Evolutionary conservation across 192 early-diverging fungal genomes (phyloP).

Genomic region (Endogone sp.): DNA sequence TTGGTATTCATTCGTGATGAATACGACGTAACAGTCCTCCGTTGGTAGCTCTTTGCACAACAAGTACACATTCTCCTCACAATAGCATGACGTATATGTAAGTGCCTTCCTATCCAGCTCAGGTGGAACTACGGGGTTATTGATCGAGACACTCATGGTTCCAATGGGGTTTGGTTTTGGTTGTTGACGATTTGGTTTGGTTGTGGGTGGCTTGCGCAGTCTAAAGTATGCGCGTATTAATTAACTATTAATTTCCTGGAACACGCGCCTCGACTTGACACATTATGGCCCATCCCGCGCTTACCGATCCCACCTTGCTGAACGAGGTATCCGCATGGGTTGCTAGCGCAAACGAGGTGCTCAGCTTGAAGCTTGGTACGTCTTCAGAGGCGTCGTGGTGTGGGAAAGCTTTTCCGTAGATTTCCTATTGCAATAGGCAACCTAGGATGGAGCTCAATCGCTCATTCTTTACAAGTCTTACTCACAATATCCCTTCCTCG

Average conservation of each 20-base stretch:
- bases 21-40: neutral
- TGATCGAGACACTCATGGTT: no score
- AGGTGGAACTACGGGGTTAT: neutral
- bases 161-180: no score
- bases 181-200: no score
- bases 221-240: neutral
- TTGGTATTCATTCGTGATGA: neutral
- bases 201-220: no score
- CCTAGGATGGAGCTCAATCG: neutral
- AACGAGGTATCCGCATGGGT: neutral
- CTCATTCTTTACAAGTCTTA: neutral
- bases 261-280: neutral
- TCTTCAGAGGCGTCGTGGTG: no score
- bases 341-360: neutral
- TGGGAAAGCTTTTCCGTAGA: no score
- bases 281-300: neutral
- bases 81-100: slow-evolving; percentile 4
- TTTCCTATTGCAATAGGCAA: no score
- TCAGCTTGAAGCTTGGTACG: neutral
- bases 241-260: neutral
- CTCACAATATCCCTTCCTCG: neutral
- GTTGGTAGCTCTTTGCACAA: neutral
- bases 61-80: slow-evolving; percentile 10
- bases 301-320: neutral
- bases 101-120: neutral